Conservation (phyloP, 352 stramenopile genomes). For the Pythium coloratum region DNA sequence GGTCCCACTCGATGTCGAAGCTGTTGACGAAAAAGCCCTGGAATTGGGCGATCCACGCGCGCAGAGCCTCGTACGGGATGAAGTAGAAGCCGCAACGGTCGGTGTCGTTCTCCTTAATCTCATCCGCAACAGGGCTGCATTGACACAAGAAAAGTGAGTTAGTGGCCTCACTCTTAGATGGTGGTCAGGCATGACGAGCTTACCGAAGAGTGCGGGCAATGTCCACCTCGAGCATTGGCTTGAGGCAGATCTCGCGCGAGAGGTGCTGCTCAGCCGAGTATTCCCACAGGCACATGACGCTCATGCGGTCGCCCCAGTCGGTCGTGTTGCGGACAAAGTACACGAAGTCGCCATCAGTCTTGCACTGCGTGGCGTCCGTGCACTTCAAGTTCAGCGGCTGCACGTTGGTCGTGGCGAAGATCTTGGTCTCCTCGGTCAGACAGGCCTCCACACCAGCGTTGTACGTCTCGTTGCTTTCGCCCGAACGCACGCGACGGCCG, state of each 20-base stretch:
- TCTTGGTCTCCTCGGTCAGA: slow-evolving; percentile 57
- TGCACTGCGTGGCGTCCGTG: slow-evolving; percentile 52
- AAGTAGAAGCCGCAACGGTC: slow-evolving; percentile 85
- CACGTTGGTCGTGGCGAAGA: slow-evolving; percentile 73
- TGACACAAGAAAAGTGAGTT: slow-evolving; percentile 2
- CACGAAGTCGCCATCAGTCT: slow-evolving; percentile 51
- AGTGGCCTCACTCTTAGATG: background rate
- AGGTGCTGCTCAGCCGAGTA: slow-evolving; percentile 52
- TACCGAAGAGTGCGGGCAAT: slow-evolving; percentile 59
- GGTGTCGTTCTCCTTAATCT: slow-evolving; percentile 73
- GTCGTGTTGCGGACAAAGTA: slow-evolving; percentile 85
- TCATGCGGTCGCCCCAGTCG: slow-evolving; percentile 83
- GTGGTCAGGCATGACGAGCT: background rate
- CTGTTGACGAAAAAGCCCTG: slow-evolving; percentile 84
- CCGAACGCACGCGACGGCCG: slow-evolving; percentile 13
- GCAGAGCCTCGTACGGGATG: slow-evolving; percentile 76
- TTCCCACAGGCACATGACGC: slow-evolving; percentile 81
- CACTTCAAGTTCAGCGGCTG: slow-evolving; percentile 72
- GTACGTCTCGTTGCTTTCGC: slow-evolving; percentile 40
- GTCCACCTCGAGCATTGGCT: slow-evolving; percentile 72
- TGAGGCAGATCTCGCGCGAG: slow-evolving; percentile 59
- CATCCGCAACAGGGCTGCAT: slow-evolving; percentile 41
- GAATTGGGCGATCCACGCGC: slow-evolving; percentile 75
- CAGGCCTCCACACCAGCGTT: slow-evolving; percentile 60
- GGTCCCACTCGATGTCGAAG: slow-evolving; percentile 74